phyloP scores from a whole-genome alignment of 768 basidiomycete species.

The Kwoniella dendrophila region DNA sequence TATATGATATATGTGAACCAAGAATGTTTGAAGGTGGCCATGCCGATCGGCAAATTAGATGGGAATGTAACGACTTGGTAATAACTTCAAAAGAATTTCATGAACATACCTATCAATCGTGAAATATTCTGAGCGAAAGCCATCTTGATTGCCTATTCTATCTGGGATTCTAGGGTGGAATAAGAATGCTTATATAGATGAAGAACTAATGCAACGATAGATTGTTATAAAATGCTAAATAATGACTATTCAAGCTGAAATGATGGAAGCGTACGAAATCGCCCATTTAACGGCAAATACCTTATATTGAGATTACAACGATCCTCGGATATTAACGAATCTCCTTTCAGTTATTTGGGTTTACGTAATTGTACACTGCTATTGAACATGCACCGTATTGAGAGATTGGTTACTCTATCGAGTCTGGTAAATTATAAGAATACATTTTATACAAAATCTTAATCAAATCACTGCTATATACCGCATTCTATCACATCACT shows the following conservation, averaged over 20 bases:
- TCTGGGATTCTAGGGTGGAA: not conserved
- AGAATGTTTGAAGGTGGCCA: no score
- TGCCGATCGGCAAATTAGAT: not conserved
- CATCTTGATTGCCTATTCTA: constrained; percentile 18
- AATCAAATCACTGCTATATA: not conserved
- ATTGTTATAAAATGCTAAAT: not conserved
- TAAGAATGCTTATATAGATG: not conserved
- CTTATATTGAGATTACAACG: no score
- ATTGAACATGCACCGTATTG: no score
- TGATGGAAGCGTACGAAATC: constrained; percentile 11
- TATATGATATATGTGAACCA: not conserved
- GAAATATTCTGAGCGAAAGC: constrained; percentile 41
- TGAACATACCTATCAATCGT: constrained; percentile 34
- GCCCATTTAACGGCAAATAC: no score
- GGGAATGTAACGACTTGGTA: not conserved
- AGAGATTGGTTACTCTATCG: no score
- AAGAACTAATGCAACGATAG: not conserved
- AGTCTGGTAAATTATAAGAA: not conserved
- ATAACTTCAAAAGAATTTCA: not conserved
- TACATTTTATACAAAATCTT: not conserved
- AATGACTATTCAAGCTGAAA: not conserved
- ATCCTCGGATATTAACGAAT: no score
- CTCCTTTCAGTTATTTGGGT: no score
- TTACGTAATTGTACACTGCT: no score
- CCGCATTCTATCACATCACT: not conserved